Percentiles rank a stretch among this genome's conserved stretches.
phyloP scores from a whole-genome alignment of 306 rosid species.

The Malus sylvestris region DNA sequence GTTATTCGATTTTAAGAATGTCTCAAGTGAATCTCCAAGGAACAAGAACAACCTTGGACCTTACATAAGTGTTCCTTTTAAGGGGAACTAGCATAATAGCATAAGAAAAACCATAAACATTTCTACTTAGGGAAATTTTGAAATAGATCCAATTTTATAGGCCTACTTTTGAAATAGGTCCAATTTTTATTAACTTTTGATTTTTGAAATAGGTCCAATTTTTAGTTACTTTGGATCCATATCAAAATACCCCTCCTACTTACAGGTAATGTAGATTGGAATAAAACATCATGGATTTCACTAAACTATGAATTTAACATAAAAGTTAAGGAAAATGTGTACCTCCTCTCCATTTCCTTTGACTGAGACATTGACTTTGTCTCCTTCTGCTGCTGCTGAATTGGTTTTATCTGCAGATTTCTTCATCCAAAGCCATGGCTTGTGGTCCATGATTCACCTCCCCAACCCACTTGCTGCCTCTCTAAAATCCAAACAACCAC shows the following conservation, averaged over 20 bases:
- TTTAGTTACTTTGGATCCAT: too few relatives aligned
- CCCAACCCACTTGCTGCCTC: slow-evolving; percentile 14
- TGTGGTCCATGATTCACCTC: slow-evolving; percentile 52
- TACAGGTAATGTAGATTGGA: background rate
- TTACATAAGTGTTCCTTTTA: background rate
- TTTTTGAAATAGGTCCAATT: too few relatives aligned
- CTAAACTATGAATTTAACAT: background rate
- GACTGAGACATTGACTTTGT: slow-evolving; percentile 27
- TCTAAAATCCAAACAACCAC: background rate
- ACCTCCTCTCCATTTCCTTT: slow-evolving; percentile 67
- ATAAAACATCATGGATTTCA: background rate
- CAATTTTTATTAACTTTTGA: too few relatives aligned
- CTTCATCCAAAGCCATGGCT: slow-evolving; percentile 81
- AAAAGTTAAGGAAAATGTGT: background rate
- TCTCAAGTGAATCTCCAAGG: background rate
- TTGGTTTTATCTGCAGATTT: slow-evolving; percentile 60
- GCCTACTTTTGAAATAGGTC: too few relatives aligned
- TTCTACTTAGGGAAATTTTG: background rate
- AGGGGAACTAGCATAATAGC: background rate
- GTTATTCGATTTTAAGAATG: background rate
- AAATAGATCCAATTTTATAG: too few relatives aligned
- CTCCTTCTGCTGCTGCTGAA: slow-evolving; percentile 13
- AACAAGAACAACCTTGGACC: background rate
- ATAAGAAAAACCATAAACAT: background rate
- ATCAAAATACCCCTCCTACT: background rate